Evolutionary conservation across 2,329 filamentous ascomycete genomes (phyloP), one percentile per base, ranked within the genome.

Genomic region (Capronia americana): DNA sequence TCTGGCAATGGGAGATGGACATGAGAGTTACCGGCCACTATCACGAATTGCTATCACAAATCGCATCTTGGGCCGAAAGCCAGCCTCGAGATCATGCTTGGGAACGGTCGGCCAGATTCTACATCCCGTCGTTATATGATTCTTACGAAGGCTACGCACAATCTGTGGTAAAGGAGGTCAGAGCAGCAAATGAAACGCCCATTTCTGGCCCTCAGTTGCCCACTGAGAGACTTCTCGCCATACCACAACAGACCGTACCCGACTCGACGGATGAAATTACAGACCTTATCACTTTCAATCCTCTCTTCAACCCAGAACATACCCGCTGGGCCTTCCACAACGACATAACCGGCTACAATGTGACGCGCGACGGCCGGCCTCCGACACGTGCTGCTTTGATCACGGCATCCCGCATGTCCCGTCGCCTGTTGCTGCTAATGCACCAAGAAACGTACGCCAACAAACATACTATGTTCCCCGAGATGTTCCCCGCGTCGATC

Each of bases 21-120:
- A 86, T 88, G 79, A 83, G 88, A 44, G 86, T 85, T 75, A 82
- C 87, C 2, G 88, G 88, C 44, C 87, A 87, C 72, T 87, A 87
- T 76, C 89, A 93, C 77, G 90, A 93, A 74, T 84, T 94, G 14
- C 89, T 94, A 69, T 83, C 90, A 68, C 85, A 87, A 51, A 82
- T 92, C 12, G 84, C 84, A 14, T 80, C 83, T 54, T 94, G 90
- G 88, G 87, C 88, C 1, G 84, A 84, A 64, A 77, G 86, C 57
- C 90, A 94, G 75, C 87, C 88, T 1, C 86, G 90, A 30, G 85
- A 87, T 66, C 86, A 87, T n/a, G 82, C 92, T 10, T 94, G 91
- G 91, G 91, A 94, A 76, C 87, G 91, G 56, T 89, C 87, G 57
- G 84, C 88, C 26, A 88, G 90, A 68, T 94, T 93, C 79, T 94